Evolutionary conservation across 2,329 filamentous ascomycete species (phyloP).

Genomic region (Apiospora phragmitis): DNA sequence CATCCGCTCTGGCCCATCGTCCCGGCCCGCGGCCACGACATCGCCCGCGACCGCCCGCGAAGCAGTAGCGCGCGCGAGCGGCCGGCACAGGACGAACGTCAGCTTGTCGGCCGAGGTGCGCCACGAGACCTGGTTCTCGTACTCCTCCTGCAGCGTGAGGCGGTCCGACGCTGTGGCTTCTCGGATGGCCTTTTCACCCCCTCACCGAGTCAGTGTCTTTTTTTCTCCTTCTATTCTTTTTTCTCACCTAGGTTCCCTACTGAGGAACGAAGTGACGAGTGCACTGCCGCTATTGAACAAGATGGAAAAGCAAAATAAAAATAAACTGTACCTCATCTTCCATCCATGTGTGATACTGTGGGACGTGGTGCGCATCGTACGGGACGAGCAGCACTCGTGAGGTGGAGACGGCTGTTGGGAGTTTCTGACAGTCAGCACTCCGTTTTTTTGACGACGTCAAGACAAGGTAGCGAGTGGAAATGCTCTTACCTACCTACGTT

Average conservation of each 20-base stretch:
- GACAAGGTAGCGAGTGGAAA: neutral
- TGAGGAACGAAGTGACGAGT: no score
- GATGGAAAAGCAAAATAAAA: neutral
- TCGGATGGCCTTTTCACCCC: conserved; percentile 63
- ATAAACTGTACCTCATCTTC: conserved; percentile 65
- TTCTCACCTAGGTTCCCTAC: no score
- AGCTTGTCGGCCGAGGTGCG: conserved; percentile 80
- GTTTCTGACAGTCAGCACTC: neutral
- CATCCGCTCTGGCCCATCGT: conserved; percentile 61
- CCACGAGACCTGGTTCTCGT: conserved; percentile 90
- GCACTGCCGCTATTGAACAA: no score
- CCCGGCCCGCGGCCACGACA: conserved; percentile 35
- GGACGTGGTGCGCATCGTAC: conserved; percentile 80
- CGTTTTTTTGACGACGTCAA: neutral
- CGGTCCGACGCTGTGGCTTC: conserved; percentile 86
- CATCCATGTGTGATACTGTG: conserved; percentile 89
- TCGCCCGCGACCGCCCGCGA: neutral
- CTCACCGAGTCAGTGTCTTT: neutral
- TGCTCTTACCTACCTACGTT: conserved; percentile 31
- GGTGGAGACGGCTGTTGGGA: conserved; percentile 62
- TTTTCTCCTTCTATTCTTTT: no score
- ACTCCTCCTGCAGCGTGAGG: conserved; percentile 77
- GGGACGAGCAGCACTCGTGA: conserved; percentile 74
- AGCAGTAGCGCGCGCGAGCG: conserved; percentile 25
- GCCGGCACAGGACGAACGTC: conserved; percentile 82